These are phyloP conservation scores for Tulasnella sp. DNA, from an alignment of 768 basidiomycete species.

Conservation along the genomic window DNA sequence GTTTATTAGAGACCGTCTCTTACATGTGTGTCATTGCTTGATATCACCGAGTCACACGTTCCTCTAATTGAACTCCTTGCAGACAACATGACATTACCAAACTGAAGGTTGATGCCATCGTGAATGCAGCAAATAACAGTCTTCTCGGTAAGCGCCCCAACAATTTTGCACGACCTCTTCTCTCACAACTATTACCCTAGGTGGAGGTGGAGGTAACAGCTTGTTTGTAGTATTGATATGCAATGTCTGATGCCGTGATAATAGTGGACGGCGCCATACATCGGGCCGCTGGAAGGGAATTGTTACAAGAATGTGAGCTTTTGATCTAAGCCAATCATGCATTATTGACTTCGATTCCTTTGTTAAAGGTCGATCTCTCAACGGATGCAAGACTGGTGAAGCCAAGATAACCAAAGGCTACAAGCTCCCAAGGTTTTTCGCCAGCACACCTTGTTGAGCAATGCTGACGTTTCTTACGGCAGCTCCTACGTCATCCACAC, in stretches of 20 bases:
- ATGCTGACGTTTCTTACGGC: neutral
- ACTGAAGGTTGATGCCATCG: slow-evolving; percentile 56
- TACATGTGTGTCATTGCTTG: neutral
- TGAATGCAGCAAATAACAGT: slow-evolving; percentile 68
- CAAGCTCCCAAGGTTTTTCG: slow-evolving; percentile 50
- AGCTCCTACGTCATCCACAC: slow-evolving; percentile 68
- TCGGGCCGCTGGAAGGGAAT: slow-evolving; percentile 49
- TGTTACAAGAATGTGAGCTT: slow-evolving; percentile 54
- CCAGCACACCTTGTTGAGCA: neutral
- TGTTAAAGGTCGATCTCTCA: slow-evolving; percentile 42
- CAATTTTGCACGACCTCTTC: neutral
- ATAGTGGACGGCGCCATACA: slow-evolving; percentile 78
- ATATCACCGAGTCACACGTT: neutral
- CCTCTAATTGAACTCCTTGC: slow-evolving; percentile 4
- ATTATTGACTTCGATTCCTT: neutral
- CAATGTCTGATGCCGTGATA: neutral
- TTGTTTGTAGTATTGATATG: neutral
- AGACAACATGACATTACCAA: slow-evolving; percentile 73
- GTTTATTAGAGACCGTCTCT: slow-evolving; percentile 4
- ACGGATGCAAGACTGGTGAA: slow-evolving; percentile 57
- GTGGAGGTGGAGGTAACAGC: slow-evolving; percentile 56
- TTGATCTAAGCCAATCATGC: neutral
- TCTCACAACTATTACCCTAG: slow-evolving; percentile 26
- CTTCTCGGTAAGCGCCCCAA: slow-evolving; percentile 40
- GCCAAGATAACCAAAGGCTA: slow-evolving; percentile 73